phyloP scores from a whole-genome alignment of 129 eudicot genomes.

The Kitagawia praeruptora region DNA sequence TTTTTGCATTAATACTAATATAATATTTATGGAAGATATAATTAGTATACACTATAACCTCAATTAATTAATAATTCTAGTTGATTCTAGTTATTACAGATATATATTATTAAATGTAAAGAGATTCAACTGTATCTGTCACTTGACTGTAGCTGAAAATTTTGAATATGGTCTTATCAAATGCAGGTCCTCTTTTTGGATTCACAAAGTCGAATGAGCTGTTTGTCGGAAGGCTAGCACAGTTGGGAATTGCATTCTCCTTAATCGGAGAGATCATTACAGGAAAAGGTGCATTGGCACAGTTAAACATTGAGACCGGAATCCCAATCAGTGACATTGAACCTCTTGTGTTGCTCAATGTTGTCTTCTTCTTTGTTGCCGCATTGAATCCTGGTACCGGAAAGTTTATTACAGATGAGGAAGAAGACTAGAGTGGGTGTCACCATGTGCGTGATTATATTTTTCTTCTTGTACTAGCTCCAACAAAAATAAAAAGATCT shows the following conservation, averaged over 20 bases:
- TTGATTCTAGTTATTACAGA: background rate
- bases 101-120: too few species aligned
- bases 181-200: slow-evolving; percentile 81
- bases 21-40: too few species aligned
- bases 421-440: slow-evolving; percentile 6
- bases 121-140: too few species aligned
- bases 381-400: slow-evolving; percentile 98
- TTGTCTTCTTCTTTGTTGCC: slow-evolving; percentile 87
- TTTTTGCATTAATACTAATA: background rate
- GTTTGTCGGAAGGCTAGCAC: slow-evolving; percentile 95
- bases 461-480: background rate
- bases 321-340: slow-evolving; percentile 81
- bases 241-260: slow-evolving; percentile 93
- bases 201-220: slow-evolving; percentile 96
- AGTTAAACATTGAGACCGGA: slow-evolving; percentile 89
- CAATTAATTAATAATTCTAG: too few species aligned
- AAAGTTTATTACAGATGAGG: slow-evolving; percentile 86
- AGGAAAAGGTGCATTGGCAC: slow-evolving; percentile 28
- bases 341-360: slow-evolving; percentile 84
- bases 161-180: background rate
- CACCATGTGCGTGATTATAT: background rate
- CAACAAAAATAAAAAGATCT: background rate
- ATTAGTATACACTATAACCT: background rate
- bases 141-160: too few species aligned
- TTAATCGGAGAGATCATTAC: slow-evolving; percentile 91